Base-by-base conservation (phyloP, 2,329 filamentous ascomycete genomes). In the Alternaria dauci region DNA sequence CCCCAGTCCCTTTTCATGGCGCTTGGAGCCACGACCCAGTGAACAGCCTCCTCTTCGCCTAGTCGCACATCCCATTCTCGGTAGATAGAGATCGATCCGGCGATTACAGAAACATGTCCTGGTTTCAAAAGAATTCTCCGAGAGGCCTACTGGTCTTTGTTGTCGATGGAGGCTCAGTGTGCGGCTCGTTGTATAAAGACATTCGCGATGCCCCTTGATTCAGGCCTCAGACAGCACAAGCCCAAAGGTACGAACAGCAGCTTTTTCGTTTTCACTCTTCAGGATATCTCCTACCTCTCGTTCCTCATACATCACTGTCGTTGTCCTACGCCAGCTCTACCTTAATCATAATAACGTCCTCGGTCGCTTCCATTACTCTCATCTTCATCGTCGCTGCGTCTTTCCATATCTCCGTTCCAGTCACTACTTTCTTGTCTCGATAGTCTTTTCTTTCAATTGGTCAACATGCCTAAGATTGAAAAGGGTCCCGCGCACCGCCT, bases 391-490 rank as follows among this genome's bases (percentile, higher is more conserved):
- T 66, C 61, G 54, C 53, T 57, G 55, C 58, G 63, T 65, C 63
- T 61, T 58, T 55, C 52, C 58, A 50, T 36, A 42, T 63, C 64
- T 58, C 51, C 46, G 53, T 61, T 59, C 46, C 51, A 60, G 32
- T 46, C 58, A 34, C 62, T 47, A 51, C 32, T 58, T 48, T 46
- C 56, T 42, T 63, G 43, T 70, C 62, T 63, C 57, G 61, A 57
- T 50, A 63, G 58, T 65, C 54, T 59, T 59, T 52, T 47, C 55
- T 56, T 60, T 57, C 42, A 28, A 46, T 60, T 77, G 67, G 66
- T 74, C 70, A 79, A 76, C 69, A 83, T 84, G 81, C 81, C 81
- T 51, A 83, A 82, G 69, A 76, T 79, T 63, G 75, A 76, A 59
- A 79, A 76, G 65, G 63, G 72, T 23, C 57, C 71, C 60, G 55